Conservation (phyloP, 352 stramenopile genomes). For the Phytopythium helicoides region DNA sequence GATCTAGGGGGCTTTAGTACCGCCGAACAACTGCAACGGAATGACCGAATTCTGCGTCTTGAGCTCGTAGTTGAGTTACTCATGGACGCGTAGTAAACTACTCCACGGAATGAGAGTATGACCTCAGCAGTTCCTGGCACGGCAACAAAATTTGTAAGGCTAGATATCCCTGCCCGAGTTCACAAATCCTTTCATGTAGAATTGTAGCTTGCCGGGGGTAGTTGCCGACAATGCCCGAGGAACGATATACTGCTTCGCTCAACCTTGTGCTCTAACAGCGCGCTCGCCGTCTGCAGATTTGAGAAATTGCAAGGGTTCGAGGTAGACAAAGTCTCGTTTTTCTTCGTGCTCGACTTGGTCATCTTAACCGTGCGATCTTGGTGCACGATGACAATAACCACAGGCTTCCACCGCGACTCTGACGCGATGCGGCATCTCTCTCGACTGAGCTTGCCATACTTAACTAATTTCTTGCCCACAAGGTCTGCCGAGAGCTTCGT, state of each 20-base stretch:
- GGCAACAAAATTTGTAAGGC: not conserved
- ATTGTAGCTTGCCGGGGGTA: not conserved
- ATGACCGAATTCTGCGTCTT: too few relatives aligned
- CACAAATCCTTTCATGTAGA: not conserved
- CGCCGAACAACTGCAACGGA: too few relatives aligned
- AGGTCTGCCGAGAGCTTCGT: constrained; percentile 19
- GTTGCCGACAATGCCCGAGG: constrained; percentile 30
- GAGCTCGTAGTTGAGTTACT: not conserved
- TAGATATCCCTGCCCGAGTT: not conserved
- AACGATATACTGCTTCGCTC: constrained; percentile 39
- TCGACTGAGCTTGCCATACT: constrained; percentile 32
- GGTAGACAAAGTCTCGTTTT: constrained; percentile 35
- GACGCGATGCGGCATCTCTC: constrained; percentile 18
- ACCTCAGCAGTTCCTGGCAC: not conserved
- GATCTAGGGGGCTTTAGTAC: too few relatives aligned
- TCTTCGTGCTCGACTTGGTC: not conserved
- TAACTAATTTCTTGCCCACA: constrained; percentile 24
- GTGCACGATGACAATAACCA: constrained; percentile 23
- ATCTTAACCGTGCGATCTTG: constrained; percentile 17
- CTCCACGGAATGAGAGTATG: not conserved
- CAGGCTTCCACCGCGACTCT: constrained; percentile 33
- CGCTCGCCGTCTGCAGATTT: constrained; percentile 36
- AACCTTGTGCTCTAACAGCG: constrained; percentile 26
- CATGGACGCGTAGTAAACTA: not conserved
- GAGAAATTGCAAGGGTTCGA: constrained; percentile 45